Base-by-base conservation (phyloP, 2,329 filamentous ascomycete genomes). In the Spiromastix sp. region DNA sequence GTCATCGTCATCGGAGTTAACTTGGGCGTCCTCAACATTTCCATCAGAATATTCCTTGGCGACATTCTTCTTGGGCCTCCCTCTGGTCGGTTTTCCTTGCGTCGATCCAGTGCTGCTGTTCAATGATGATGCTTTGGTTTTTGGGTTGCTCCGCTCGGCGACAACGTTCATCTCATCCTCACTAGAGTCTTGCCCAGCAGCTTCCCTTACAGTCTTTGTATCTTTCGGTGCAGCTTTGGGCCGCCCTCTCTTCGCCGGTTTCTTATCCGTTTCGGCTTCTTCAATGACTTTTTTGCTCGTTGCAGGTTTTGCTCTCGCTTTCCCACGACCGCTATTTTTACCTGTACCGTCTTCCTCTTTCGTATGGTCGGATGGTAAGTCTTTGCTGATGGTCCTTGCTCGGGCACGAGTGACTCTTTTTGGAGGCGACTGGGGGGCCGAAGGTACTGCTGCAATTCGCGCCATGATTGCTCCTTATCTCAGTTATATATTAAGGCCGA, bases 1-100 rank as follows among this genome's bases (percentile, higher is more conserved):
- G 31, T 51, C 48, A 22, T 50, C 42, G 24, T 54, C 50, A 36
- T 50, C 49, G 34, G n/a, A n/a, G n/a, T n/a, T n/a, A n/a, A n/a
- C n/a, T n/a, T n/a, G n/a, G n/a, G 46, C 18, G 12, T 36, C 30
- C 8, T 35, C 34, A 38, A 18, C 13, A 4, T 41, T 20, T 5
- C 18, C 2, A 11, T 12, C 9, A 13, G 26, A 16, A 13, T 36
- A 25, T 8, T 22, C 30, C 12, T 31, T 26, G 17, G 16, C 12
- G 5, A 12, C 30, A 16, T 22, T 8, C 24, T 35, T 6, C 30
- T 25, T 11, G 10, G 26, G 13, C n/a, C 25, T 30, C 15, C 26
- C 12, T 19, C 17, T 34, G 12, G 11, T 22, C 18, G 20, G 6
- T 2, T 19, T 18, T 8, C 16, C 17, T 15, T 17, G 5, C 13